phyloP scores from a whole-genome alignment of 2,329 filamentous ascomycete species.

The Coleophoma eucalyptorum region DNA sequence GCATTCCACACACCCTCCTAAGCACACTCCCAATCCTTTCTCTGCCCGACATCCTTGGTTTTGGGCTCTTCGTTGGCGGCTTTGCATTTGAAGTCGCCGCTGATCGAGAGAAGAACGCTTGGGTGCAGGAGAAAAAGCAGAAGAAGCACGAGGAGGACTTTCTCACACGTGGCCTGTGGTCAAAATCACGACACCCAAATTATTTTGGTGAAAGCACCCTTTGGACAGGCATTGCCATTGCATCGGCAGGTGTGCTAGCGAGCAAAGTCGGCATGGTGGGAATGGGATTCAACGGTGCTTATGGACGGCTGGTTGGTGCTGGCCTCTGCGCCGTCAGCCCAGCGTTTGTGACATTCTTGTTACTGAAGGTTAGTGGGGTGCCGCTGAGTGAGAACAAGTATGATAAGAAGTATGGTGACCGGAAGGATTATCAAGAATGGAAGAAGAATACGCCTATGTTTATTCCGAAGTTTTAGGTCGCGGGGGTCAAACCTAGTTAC shows the following conservation, averaged over 20 bases:
- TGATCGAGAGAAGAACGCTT: conserved; percentile 60
- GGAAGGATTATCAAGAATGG: conserved; percentile 65
- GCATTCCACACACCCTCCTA: conserved; percentile 50
- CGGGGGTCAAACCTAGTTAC: no score
- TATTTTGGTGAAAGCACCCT: conserved; percentile 70
- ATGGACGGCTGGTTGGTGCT: conserved; percentile 38
- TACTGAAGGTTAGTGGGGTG: conserved; percentile 61
- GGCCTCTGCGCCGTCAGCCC: conserved; percentile 48
- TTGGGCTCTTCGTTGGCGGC: conserved; percentile 55
- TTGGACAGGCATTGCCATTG: conserved; percentile 64
- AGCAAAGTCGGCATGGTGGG: conserved; percentile 50
- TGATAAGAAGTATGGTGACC: conserved; percentile 57
- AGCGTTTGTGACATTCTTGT: conserved; percentile 58
- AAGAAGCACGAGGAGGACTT: conserved; percentile 68
- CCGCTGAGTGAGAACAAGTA: conserved; percentile 68
- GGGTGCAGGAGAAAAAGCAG: conserved; percentile 55
- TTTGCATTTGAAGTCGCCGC: conserved; percentile 57
- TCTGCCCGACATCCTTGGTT: conserved; percentile 51
- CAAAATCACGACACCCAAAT: conserved; percentile 59
- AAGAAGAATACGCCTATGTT: conserved; percentile 63
- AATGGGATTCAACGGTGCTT: conserved; percentile 30
- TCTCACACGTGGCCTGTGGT: conserved; percentile 59
- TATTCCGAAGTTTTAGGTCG: conserved; percentile 52
- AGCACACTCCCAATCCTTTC: conserved; percentile 43
- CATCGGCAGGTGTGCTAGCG: conserved; percentile 52